A percentile compares a stretch with the other conserved stretches of the same genome.
Evolutionary conservation across 805 yeast species (phyloP).

Genomic region (Myxozyma nipponensis): DNA sequence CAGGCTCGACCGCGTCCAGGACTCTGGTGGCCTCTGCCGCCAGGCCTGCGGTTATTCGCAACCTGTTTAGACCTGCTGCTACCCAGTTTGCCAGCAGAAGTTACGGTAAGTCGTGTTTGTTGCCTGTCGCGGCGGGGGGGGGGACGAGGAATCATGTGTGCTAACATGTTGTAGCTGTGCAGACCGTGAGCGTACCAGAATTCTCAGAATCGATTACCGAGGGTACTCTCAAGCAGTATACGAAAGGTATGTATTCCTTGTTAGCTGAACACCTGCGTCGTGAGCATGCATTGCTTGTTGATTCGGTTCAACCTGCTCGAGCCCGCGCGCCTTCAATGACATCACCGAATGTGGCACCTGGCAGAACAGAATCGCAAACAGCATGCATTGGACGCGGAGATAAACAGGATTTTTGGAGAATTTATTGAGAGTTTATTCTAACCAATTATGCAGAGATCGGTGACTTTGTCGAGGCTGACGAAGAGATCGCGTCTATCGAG

Average conservation of each 20-base stretch:
- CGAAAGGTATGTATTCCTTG: conserved; percentile 33
- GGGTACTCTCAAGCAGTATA: conserved; percentile 73
- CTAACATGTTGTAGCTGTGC: conserved; percentile 19
- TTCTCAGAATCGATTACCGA: conserved; percentile 99
- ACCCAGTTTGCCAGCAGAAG: conserved; percentile 15
- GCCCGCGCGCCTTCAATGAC: too few species aligned
- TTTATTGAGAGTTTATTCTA: neutral
- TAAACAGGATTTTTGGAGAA: too few species aligned
- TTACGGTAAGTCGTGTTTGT: conserved; percentile 16
- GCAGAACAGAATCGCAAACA: too few species aligned
- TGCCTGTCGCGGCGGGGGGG: neutral
- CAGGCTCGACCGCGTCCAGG: neutral
- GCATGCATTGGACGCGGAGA: too few species aligned
- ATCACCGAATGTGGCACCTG: too few species aligned
- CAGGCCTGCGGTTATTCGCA: conserved; percentile 27
- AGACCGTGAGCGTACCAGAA: conserved; percentile 82
- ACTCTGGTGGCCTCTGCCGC: neutral
- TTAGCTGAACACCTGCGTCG: neutral
- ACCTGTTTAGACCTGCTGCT: neutral
- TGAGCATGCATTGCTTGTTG: too few species aligned
- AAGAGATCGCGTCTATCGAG: conserved; percentile 92
- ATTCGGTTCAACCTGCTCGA: too few species aligned
- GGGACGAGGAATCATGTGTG: neutral
- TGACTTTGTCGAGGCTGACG: conserved; percentile 81
- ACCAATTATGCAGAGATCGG: conserved; percentile 75